Base-by-base conservation (phyloP, 2,329 filamentous ascomycete species). In the Colletotrichum sp. region DNA sequence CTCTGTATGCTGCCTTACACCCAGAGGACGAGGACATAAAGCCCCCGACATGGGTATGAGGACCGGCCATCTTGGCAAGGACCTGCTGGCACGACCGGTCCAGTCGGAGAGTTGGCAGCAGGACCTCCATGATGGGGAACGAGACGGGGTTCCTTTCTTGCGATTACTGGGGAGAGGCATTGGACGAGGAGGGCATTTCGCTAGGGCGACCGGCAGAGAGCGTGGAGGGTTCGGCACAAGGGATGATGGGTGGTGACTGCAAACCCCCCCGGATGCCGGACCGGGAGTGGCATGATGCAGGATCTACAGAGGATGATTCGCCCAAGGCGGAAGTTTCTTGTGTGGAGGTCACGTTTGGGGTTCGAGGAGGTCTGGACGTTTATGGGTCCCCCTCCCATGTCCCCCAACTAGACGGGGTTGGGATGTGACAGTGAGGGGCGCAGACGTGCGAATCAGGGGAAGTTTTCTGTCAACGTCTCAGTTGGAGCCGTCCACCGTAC, bases 51-150 rank as follows among this genome's bases (percentile, higher is more conserved):
- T 63, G 68, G 68, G 32, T 72, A 49, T 18, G 26, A 32, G 12
- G 63, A 21, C 55, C 69, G 16, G 55, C 49, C 62, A 30, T 57
- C 63, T 75, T 75, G 72, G 63, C 72, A 72, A 28, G 72, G 69
- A 30, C 57, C 30, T 44, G 69, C 63, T 64, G 39, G 63, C 32
- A 68, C 26, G 52, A 21, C 32, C 26, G 32, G 63, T 63, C 55
- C 69, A 49, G 39, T 55, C 52, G 69, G 63, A 72, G 12, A 18
- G 21, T 34, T 59, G 66, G 66, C 49, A 57, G 55, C 13, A 49
- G 24, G 32, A 6, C 34, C 24, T 26, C 44, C 32, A 34, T 32
- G 1, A 21, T 24, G 63, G 12, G 13, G 21, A 32, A 60, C 44
- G 18, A 30, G 68, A 60, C 57, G 30, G 15, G 52, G 59, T 59